phyloP scores from a whole-genome alignment of 495 filamentous ascomycete genomes.

The Aspergillus saccharolyticus region DNA sequence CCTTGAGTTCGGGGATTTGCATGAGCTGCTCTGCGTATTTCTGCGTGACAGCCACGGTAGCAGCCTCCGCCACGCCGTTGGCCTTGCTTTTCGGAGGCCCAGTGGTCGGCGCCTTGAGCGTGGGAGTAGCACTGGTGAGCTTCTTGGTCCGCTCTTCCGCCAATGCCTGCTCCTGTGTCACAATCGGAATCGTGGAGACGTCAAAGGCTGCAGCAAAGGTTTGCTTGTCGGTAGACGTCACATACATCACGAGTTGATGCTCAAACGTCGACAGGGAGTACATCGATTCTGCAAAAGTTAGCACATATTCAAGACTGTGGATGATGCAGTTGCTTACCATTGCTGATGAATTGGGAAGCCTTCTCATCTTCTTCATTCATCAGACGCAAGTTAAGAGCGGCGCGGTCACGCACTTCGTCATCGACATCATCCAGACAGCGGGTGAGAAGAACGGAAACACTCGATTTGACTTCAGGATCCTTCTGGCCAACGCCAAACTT shows the following conservation, averaged over 20 bases:
- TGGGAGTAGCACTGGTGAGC: constrained; percentile 83
- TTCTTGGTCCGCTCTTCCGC: constrained; percentile 98
- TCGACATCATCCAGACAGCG: constrained; percentile 95
- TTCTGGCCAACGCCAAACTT: constrained; percentile 98
- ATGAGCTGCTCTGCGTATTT: constrained; percentile 85
- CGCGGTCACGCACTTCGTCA: constrained; percentile 95
- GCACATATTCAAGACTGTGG: constrained; percentile 13
- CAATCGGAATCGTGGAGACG: constrained; percentile 83
- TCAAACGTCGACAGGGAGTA: constrained; percentile 94
- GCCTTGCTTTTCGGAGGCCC: constrained; percentile 71
- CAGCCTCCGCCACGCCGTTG: constrained; percentile 66
- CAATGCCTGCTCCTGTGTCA: constrained; percentile 91
- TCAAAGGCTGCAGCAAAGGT: constrained; percentile 86
- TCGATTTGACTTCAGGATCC: constrained; percentile 92
- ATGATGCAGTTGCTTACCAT: no score
- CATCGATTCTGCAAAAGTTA: constrained; percentile 49
- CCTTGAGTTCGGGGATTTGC: constrained; percentile 81
- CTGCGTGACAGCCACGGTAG: constrained; percentile 71
- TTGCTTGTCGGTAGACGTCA: constrained; percentile 80
- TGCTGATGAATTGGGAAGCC: constrained; percentile 82
- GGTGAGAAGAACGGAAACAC: constrained; percentile 86
- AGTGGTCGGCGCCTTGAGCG: constrained; percentile 86
- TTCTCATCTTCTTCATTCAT: constrained; percentile 83
- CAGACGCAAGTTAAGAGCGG: constrained; percentile 83
- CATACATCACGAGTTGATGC: constrained; percentile 96